Evolutionary conservation across 1,284 basidiomycete genomes (phyloP).

Genomic region (Cutaneotrichosporon sp.): DNA sequence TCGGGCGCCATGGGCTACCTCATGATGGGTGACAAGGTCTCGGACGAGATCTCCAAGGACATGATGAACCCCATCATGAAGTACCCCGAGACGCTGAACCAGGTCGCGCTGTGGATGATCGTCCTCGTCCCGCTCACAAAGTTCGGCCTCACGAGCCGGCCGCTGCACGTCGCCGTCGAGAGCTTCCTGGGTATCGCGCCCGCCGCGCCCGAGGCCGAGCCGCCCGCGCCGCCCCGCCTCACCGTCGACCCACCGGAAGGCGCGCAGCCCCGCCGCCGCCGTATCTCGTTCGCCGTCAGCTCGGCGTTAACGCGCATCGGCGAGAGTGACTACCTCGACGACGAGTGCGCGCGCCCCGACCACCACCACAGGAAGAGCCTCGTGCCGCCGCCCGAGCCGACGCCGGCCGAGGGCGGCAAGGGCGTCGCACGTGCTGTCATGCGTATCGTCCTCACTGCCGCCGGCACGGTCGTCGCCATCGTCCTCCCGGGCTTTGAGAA

Average conservation of each 20-base stretch:
- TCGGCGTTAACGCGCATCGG: conserved; percentile 12
- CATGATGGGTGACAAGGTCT: conserved; percentile 84
- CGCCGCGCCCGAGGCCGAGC: conserved; percentile 24
- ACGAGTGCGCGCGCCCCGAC: not conserved
- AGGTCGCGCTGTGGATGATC: conserved; percentile 82
- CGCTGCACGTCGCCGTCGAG: conserved; percentile 80
- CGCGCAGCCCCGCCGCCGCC: not conserved
- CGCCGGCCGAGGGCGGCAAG: conserved; percentile 22
- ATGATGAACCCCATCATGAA: conserved; percentile 69
- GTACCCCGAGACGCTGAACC: conserved; percentile 73
- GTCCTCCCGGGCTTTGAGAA: conserved; percentile 58
- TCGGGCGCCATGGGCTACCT: conserved; percentile 85
- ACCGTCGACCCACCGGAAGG: not conserved
- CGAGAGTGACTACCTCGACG: conserved; percentile 17
- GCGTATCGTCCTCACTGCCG: conserved; percentile 41
- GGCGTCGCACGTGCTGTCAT: conserved; percentile 34
- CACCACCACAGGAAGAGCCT: not conserved
- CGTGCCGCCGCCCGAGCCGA: not conserved
- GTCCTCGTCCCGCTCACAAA: conserved; percentile 86
- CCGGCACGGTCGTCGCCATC: conserved; percentile 39
- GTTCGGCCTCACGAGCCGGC: conserved; percentile 81
- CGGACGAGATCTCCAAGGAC: conserved; percentile 88
- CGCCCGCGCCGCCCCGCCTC: not conserved
- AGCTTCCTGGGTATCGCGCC: conserved; percentile 66
- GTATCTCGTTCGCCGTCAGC: conserved; percentile 15